Base-by-base conservation (phyloP, 129 eudicot species). In the Chrysanthemum seticuspe region DNA sequence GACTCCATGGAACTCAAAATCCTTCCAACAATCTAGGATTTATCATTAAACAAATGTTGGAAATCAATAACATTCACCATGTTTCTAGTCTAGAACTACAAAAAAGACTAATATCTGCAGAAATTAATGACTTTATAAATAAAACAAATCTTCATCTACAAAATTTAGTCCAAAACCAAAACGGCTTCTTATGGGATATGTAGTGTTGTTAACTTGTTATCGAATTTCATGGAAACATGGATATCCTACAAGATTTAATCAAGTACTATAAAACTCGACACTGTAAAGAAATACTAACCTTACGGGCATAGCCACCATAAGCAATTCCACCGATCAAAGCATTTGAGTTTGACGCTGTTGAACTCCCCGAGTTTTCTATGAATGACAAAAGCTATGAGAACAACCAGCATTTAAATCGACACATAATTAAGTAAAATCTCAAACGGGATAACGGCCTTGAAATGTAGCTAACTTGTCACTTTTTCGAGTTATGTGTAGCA, bases 231-330 rank as follows among this genome's bases (percentile, higher is more conserved):
- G 8, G 16, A 13, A 14, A 53, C 19, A 53, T 34, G 49, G 3
- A 18, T 18, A 56, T 16, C n/a, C 23, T 19, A 23, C 48, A 47
- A 3, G 5, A 48, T 61, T 27, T 21, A 48, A 27, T 25, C 18
- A 5, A 23, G 52, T 57, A 62, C 15, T 60, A 15, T 11, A 36
- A 9, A 73, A 51, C 18, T 16, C 62, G 8, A 12, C n/a, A 45
- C 23, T 10, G 40, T 13, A 59, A 47, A 31, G 49, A 10, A 15
- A 23, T 18, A 59, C 86, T 54, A 14, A 85, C 98, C 93, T 94
- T 94, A 60, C 99, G 82, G 9, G 97, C 99, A 76, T 90, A 94
- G 45, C 97, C 96, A 64, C 99, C 99, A 62, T 87, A 94, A 72
- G 94, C 99, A 62, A 94, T 84, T 16, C 97, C 97, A 31, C 89